These are phyloP conservation scores for Xylaria sp. DNA, from an alignment of 2,329 filamentous ascomycete genomes.

Conservation along the genomic window DNA sequence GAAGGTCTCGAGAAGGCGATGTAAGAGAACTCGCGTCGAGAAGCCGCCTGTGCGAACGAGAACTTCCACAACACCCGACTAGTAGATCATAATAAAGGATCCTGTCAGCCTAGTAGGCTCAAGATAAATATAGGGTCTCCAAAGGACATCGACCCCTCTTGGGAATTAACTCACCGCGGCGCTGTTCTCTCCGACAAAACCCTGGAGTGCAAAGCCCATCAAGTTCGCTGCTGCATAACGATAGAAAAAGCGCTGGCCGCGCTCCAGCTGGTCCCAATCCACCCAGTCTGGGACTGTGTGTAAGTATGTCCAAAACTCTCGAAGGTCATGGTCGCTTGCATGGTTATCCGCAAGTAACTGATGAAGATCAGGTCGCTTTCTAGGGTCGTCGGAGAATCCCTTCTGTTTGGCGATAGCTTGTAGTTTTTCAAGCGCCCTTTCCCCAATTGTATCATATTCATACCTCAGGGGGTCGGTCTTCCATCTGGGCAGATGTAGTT, in stretches of 20 bases:
- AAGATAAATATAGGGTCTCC: too few species aligned
- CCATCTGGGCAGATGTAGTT: conserved; percentile 34
- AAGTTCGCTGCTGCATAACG: conserved; percentile 71
- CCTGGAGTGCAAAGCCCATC: conserved; percentile 58
- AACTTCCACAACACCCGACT: conserved; percentile 68
- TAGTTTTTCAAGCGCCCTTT: conserved; percentile 20
- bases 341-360: conserved; percentile 27
- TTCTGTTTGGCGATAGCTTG: conserved; percentile 27
- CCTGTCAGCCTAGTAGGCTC: not conserved
- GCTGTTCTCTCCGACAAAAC: conserved; percentile 52
- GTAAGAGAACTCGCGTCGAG: conserved; percentile 66
- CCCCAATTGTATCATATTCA: conserved; percentile 23
- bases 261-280: conserved; percentile 71
- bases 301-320: conserved; percentile 65
- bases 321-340: conserved; percentile 14
- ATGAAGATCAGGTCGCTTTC: conserved; percentile 32
- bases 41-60: conserved; percentile 74
- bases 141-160: not conserved
- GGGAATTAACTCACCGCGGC: conserved; percentile 54
- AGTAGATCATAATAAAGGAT: not conserved
- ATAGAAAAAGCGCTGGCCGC: conserved; percentile 72
- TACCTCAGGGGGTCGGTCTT: conserved; percentile 29
- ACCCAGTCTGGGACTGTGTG: conserved; percentile 72
- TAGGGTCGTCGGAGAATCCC: conserved; percentile 28
- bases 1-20: conserved; percentile 62